phyloP scores from a whole-genome alignment of 2,329 filamentous ascomycete genomes.

The Plenodomus lindquistii region DNA sequence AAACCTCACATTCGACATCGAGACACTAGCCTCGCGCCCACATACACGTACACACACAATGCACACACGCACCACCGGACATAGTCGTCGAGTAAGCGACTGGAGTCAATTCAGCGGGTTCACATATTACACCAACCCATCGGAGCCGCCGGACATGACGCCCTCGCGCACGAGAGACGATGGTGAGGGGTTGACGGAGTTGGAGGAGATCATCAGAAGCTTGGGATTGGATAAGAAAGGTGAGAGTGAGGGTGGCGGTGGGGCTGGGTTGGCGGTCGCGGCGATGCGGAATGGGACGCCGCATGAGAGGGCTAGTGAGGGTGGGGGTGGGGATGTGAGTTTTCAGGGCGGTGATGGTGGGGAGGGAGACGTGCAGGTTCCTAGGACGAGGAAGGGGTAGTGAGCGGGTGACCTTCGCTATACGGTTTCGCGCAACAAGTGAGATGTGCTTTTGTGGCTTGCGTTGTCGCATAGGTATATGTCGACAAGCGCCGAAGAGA shows the following conservation, averaged over 20 bases:
- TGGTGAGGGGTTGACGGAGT: neutral
- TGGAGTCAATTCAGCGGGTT: constrained; percentile 26
- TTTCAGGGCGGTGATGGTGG: neutral
- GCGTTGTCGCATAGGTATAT: no score
- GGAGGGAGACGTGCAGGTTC: neutral
- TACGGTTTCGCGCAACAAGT: no score
- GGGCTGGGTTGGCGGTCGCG: no score
- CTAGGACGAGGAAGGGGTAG: neutral
- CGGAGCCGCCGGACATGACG: neutral
- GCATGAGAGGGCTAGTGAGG: neutral
- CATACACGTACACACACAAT: constrained; percentile 12
- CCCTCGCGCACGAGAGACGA: neutral
- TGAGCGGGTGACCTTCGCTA: neutral
- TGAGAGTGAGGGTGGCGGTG: neutral
- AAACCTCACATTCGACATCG: constrained; percentile 33
- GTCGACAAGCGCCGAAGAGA: no score
- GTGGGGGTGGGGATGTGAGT: neutral
- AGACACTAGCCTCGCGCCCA: constrained; percentile 14
- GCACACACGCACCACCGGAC: constrained; percentile 3
- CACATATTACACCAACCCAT: constrained; percentile 15
- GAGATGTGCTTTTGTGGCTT: no score
- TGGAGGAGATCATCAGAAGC: constrained; percentile 1
- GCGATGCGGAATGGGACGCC: neutral
- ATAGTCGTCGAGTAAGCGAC: constrained; percentile 21
- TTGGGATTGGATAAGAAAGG: neutral